phyloP scores from a whole-genome alignment of 106 monocot species.

The Agapanthus africanus region DNA sequence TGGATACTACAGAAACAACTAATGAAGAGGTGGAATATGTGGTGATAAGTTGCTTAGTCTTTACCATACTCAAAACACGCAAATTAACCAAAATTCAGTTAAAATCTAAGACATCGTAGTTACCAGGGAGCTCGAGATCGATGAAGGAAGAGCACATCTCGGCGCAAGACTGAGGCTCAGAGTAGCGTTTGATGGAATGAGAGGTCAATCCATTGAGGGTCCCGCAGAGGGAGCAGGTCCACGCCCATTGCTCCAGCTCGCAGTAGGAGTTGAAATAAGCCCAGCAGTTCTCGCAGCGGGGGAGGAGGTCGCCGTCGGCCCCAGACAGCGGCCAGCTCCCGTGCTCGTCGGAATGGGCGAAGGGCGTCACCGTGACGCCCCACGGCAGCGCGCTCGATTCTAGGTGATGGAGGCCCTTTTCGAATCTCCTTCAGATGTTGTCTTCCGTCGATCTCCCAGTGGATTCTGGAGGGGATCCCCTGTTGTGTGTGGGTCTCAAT shows the following conservation, averaged over 20 bases:
- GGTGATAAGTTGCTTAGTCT: too few species aligned
- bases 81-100: too few species aligned
- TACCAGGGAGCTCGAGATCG: conserved; percentile 76
- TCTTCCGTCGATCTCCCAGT: too few species aligned
- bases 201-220: conserved; percentile 64
- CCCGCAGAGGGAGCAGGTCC: conserved; percentile 87
- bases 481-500: too few species aligned
- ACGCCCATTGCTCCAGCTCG: conserved; percentile 90
- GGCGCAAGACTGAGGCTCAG: conserved; percentile 30
- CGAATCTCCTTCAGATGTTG: too few species aligned
- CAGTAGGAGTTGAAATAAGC: conserved; percentile 86
- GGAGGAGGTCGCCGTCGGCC: conserved; percentile 55
- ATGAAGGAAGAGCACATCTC: conserved; percentile 91
- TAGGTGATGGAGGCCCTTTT: too few species aligned
- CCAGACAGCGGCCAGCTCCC: conserved; percentile 48
- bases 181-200: conserved; percentile 44
- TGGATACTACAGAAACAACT: too few species aligned
- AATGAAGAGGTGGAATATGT: too few species aligned
- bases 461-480: too few species aligned
- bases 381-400: conserved; percentile 80
- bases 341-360: conserved; percentile 67
- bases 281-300: conserved; percentile 96
- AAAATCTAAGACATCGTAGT: too few species aligned
- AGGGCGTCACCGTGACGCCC: conserved; percentile 82
- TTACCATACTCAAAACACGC: too few species aligned